Evolutionary conservation across 495 filamentous ascomycete genomes (phyloP), one percentile per base, ranked within the genome.

Genomic region (Daldinia vernicosa): DNA sequence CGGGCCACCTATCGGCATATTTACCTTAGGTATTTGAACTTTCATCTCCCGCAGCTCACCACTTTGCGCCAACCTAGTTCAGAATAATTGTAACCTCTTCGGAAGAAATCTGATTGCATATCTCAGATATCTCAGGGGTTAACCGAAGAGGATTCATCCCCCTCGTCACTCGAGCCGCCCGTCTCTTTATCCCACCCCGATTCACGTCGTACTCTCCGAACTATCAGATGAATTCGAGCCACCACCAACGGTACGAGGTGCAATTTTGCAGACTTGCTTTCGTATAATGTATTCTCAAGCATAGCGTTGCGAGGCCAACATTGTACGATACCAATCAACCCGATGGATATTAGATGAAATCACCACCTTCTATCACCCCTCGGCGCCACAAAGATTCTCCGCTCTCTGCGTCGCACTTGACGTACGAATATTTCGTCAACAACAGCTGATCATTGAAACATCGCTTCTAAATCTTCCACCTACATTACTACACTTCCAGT

Each of bases 341-440:
- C 57, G 28, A 32, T 30, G 33, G 47, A 22, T 32, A 30, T 58
- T 69, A 66, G 40, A 73, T 69, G 65, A 73, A 66, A 69, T 69
- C 70, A 59, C 54, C 19, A 70, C 50, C 60, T 67, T 64, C 30
- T 53, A 30, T 64, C 28, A 60, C 22, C 33, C 28, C 22, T 27
- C 40, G 19, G 47, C 50, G 43, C 40, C 14, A 54, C 62, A 59
- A 22, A 53, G 62, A 62, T 40, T 45, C 67, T 69, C 71, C 62
- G 67, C 66, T 70, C 58, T 52, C 43, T 60, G 50, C 59, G 67
- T 71, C 54, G 67, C 61, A 68, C 67, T 58, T 56, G 30, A 57
- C 52, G 45, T 24, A 56, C 53, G 53, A 30, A 7, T 5, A 50
- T 63, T 45, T 55, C 45, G 40, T 26, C 60, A 39, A 67, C 26